Percentiles rank a stretch among this genome's conserved stretches.
Evolutionary conservation across 2,329 filamentous ascomycete species (phyloP).

Genomic region (Macroventuria anomochaeta): DNA sequence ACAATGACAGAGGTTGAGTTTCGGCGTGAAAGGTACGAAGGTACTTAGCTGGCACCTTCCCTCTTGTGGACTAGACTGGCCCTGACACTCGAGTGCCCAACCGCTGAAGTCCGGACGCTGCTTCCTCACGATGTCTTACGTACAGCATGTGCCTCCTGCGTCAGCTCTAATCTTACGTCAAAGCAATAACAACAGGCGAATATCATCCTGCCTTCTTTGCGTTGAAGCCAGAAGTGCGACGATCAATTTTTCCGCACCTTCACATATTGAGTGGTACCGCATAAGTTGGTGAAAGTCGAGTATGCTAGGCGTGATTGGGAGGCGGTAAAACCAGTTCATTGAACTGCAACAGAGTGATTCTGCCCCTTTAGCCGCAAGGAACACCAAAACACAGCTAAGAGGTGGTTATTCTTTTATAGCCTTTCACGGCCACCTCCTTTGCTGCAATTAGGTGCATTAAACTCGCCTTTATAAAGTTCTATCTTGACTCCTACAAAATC

Average conservation of each 20-base stretch:
- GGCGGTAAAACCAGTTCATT: too few species aligned
- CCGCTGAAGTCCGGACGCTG: slow-evolving; percentile 2
- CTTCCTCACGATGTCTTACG: not conserved
- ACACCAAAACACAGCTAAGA: too few species aligned
- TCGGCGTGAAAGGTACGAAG: not conserved
- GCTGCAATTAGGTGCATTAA: too few species aligned
- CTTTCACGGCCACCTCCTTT: too few species aligned
- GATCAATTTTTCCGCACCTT: not conserved
- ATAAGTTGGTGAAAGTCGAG: too few species aligned
- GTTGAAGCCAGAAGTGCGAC: not conserved
- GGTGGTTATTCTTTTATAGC: too few species aligned
- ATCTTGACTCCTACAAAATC: too few species aligned
- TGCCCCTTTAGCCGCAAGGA: too few species aligned
- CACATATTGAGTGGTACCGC: too few species aligned
- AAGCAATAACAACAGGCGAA: not conserved
- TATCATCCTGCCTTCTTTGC: not conserved
- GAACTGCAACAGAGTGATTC: too few species aligned
- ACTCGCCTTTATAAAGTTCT: too few species aligned
- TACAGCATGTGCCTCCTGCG: not conserved
- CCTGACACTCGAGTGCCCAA: not conserved
- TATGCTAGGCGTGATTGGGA: too few species aligned
- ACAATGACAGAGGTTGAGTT: not conserved
- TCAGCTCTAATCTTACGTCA: slow-evolving; percentile 3
- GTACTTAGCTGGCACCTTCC: slow-evolving; percentile 3
- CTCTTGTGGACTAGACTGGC: slow-evolving; percentile 2